Conservation (phyloP, 805 yeast species). For the Kodamaea laetipori region DNA sequence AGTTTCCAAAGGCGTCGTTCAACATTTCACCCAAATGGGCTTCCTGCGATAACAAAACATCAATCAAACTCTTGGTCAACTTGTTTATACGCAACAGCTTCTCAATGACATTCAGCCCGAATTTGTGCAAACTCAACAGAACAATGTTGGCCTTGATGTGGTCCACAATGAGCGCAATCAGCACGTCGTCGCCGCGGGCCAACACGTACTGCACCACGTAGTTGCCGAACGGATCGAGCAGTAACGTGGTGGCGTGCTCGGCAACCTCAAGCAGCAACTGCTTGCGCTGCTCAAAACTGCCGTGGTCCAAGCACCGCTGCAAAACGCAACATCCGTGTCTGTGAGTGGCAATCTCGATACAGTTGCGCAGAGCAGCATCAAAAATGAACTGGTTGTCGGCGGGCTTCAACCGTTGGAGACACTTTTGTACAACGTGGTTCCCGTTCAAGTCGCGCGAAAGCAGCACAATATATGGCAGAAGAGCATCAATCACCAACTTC, state of each 20-base stretch:
- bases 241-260: slow-evolving; percentile 63
- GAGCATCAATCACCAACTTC: slow-evolving; percentile 56
- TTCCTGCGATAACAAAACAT: slow-evolving; percentile 40
- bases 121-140: slow-evolving; percentile 57
- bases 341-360: slow-evolving; percentile 85
- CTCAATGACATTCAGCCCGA: slow-evolving; percentile 49
- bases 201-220: slow-evolving; percentile 94
- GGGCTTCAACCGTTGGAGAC: slow-evolving; percentile 69
- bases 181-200: slow-evolving; percentile 45
- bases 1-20: slow-evolving; percentile 62
- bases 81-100: slow-evolving; percentile 52
- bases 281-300: slow-evolving; percentile 67
- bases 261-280: slow-evolving; percentile 70
- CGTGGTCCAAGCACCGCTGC: slow-evolving; percentile 93
- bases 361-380: slow-evolving; percentile 74
- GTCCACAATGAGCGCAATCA: slow-evolving; percentile 35
- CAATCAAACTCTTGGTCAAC: slow-evolving; percentile 48
- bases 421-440: slow-evolving; percentile 93
- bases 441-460: slow-evolving; percentile 91
- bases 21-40: slow-evolving; percentile 44
- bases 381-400: slow-evolving; percentile 84
- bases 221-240: slow-evolving; percentile 94
- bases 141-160: slow-evolving; percentile 41
- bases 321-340: slow-evolving; percentile 76
- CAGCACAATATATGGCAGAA: slow-evolving; percentile 71